Evolutionary conservation across 805 yeast genomes (phyloP).

Genomic region (Vanderwaltozyma yarrowii): DNA sequence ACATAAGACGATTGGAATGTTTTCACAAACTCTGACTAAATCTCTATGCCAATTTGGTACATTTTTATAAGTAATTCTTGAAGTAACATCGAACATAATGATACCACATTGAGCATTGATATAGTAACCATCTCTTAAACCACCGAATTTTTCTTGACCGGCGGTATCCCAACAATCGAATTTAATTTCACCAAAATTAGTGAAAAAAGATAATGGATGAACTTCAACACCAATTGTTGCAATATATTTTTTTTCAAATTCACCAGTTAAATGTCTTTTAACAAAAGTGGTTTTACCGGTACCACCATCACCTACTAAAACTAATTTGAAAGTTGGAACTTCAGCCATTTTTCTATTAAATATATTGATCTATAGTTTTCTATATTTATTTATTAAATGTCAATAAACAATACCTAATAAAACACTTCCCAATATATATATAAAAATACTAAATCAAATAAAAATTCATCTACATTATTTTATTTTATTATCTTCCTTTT

Average conservation of each 20-base stretch:
- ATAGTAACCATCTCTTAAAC: conserved; percentile 98
- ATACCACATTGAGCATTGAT: conserved; percentile 99
- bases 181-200: conserved; percentile 97
- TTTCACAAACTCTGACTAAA: conserved; percentile 98
- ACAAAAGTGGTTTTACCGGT: conserved; percentile 99
- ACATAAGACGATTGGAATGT: conserved; percentile 96
- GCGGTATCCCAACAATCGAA: conserved; percentile 99
- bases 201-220: conserved; percentile 95
- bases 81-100: conserved; percentile 99
- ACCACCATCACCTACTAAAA: conserved; percentile 99
- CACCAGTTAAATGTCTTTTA: conserved; percentile 99
- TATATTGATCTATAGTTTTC: neutral
- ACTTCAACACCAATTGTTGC: conserved; percentile 99
- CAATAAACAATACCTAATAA: too few relatives aligned
- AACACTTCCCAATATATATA: too few relatives aligned
- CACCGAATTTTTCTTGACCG: conserved; percentile 99
- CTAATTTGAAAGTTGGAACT: conserved; percentile 97
- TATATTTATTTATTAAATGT: too few relatives aligned
- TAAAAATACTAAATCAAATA: too few relatives aligned
- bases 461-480: too few relatives aligned
- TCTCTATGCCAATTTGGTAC: conserved; percentile 99
- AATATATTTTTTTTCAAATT: conserved; percentile 96
- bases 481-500: too few relatives aligned
- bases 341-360: conserved; percentile 23
- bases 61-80: conserved; percentile 98